Evolutionary conservation across 495 filamentous ascomycete species (phyloP).

Genomic region (Talaromyces borbonicus): DNA sequence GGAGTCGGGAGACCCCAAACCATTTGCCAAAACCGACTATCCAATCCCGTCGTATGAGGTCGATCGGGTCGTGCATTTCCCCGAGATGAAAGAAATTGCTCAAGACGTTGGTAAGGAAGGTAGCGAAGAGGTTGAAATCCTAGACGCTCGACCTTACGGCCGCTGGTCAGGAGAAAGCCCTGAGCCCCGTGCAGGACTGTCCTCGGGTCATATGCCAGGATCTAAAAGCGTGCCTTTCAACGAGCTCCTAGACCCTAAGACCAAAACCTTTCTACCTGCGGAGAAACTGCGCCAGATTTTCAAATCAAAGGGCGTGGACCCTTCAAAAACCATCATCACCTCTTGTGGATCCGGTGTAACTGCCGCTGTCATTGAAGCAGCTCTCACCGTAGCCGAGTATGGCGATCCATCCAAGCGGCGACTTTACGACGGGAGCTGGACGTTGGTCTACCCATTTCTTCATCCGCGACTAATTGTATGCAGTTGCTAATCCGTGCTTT

Average conservation of each 20-base stretch:
- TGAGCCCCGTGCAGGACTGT: conserved; percentile 78
- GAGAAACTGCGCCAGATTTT: conserved; percentile 70
- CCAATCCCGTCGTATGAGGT: conserved; percentile 43
- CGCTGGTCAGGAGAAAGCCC: conserved; percentile 76
- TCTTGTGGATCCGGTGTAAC: conserved; percentile 93
- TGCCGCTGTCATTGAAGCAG: conserved; percentile 84
- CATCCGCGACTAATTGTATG: not conserved
- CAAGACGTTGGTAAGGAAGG: conserved; percentile 70
- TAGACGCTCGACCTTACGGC: conserved; percentile 76
- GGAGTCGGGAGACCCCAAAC: conserved; percentile 65
- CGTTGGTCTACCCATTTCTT: conserved; percentile 45
- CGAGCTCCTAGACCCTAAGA: conserved; percentile 69
- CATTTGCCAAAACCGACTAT: conserved; percentile 45
- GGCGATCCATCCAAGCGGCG: conserved; percentile 56
- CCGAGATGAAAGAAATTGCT: conserved; percentile 68
- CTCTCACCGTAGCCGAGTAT: conserved; percentile 67
- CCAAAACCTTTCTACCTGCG: conserved; percentile 66
- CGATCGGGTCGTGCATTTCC: conserved; percentile 56
- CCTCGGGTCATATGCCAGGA: conserved; percentile 85
- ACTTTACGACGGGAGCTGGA: conserved; percentile 97
- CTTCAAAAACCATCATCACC: conserved; percentile 74
- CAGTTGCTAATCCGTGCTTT: conserved; percentile 9
- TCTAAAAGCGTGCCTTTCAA: conserved; percentile 76
- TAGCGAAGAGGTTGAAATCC: conserved; percentile 68
- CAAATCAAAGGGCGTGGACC: conserved; percentile 63